Conservation (phyloP, 495 filamentous ascomycete species). For the Jackrogersella multiformis region DNA sequence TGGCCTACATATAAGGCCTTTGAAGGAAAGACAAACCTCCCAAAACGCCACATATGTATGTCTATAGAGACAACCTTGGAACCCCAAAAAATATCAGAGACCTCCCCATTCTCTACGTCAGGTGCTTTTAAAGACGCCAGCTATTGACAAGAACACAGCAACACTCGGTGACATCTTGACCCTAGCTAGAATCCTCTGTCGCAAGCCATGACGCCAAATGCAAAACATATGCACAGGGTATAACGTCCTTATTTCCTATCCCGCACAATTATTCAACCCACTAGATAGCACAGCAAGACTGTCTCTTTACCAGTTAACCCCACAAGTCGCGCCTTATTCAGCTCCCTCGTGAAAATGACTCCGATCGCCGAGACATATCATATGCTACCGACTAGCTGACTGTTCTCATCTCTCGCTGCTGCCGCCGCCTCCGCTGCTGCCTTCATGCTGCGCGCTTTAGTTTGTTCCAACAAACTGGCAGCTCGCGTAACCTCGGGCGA, state of each 20-base stretch:
- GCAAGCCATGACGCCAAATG: conserved; percentile 42
- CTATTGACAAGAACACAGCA: not conserved
- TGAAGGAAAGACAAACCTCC: conserved; percentile 21
- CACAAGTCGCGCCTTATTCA: conserved; percentile 18
- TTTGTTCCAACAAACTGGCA: conserved; percentile 44
- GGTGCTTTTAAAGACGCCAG: conserved; percentile 26
- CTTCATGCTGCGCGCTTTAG: conserved; percentile 39
- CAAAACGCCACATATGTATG: conserved; percentile 38
- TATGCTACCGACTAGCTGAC: conserved; percentile 30
- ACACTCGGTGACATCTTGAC: not conserved
- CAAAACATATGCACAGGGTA: conserved; percentile 48
- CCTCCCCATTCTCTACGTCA: conserved; percentile 18
- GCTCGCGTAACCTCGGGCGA: conserved; percentile 47
- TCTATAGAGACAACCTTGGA: conserved; percentile 42
- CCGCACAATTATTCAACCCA: conserved; percentile 36
- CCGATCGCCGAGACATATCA: conserved; percentile 8
- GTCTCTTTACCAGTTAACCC: not conserved
- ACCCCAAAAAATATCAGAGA: conserved; percentile 23
- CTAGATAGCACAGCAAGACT: not conserved
- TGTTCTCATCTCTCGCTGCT: conserved; percentile 29
- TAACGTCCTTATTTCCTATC: conserved; percentile 40
- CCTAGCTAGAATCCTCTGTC: conserved; percentile 22
- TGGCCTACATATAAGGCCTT: conserved; percentile 27
- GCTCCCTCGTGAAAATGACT: conserved; percentile 13
- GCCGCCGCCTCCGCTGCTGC: conserved; percentile 33